phyloP scores from a whole-genome alignment of 495 filamentous ascomycete genomes.

The Xylaria bambusicola region DNA sequence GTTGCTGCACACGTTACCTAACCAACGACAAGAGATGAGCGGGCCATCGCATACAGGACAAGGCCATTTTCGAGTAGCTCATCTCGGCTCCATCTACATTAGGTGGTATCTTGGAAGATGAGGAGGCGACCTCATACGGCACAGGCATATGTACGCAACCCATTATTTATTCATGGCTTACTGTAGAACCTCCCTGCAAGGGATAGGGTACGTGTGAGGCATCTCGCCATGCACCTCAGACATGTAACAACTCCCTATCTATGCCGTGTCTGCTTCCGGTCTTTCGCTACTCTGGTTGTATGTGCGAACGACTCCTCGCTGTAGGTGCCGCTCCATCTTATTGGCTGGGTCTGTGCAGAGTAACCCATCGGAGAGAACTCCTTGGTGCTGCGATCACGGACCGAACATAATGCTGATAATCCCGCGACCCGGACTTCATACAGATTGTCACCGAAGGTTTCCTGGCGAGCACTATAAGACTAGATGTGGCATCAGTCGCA shows the following conservation, averaged over 20 bases:
- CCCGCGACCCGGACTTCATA: slow-evolving; percentile 3
- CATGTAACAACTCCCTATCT: slow-evolving; percentile 8
- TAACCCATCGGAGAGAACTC: slow-evolving; percentile 2
- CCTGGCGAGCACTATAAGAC: background rate
- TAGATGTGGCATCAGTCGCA: background rate
- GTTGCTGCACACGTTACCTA: too few species aligned
- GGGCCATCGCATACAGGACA: background rate
- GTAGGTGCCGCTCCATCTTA: background rate
- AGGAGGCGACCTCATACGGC: slow-evolving; percentile 5
- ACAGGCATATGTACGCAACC: background rate
- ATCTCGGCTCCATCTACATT: slow-evolving; percentile 10
- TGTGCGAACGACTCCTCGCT: slow-evolving; percentile 5
- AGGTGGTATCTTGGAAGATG: background rate
- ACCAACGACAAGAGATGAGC: background rate
- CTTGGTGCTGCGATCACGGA: slow-evolving; percentile 16
- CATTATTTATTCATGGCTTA: background rate
- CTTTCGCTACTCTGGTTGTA: slow-evolving; percentile 3
- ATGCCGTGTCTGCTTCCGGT: slow-evolving; percentile 5
- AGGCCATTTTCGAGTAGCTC: background rate
- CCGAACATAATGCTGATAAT: slow-evolving; percentile 7
- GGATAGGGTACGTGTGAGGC: background rate
- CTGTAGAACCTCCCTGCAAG: background rate
- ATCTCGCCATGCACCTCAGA: slow-evolving; percentile 14
- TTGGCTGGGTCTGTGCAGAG: background rate
- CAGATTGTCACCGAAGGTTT: slow-evolving; percentile 1